phyloP scores from a whole-genome alignment of 257 asterid genomes.

The Cynanchum wilfordii region DNA sequence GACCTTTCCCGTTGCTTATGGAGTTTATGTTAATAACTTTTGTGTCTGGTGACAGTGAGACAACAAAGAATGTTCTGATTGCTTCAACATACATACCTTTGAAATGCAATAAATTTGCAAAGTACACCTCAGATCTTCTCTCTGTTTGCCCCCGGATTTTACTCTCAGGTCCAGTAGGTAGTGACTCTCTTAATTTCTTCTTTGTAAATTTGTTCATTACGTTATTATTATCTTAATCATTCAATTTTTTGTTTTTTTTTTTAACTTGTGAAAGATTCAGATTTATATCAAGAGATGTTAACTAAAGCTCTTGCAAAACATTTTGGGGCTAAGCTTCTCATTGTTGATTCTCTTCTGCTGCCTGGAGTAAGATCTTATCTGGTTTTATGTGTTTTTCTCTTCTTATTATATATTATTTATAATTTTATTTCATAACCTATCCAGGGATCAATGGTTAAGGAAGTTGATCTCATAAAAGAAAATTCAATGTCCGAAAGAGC shows the following conservation, averaged over 20 bases:
- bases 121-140: slow-evolving; percentile 60
- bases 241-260: neutral
- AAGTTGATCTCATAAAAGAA: slow-evolving; percentile 57
- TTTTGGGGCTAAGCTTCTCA: slow-evolving; percentile 57
- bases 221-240: slow-evolving; percentile 14
- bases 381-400: slow-evolving; percentile 7
- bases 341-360: slow-evolving; percentile 58
- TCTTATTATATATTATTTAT: neutral
- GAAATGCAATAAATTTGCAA: slow-evolving; percentile 45
- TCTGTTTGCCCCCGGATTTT: slow-evolving; percentile 71
- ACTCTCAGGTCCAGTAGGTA: slow-evolving; percentile 88
- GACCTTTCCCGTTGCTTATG: neutral
- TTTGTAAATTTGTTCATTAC: neutral
- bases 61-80: slow-evolving; percentile 71
- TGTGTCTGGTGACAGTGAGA: slow-evolving; percentile 47
- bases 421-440: slow-evolving; percentile 10
- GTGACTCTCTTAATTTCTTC: slow-evolving; percentile 12
- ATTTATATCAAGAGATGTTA: slow-evolving; percentile 78
- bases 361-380: slow-evolving; percentile 59
- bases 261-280: slow-evolving; percentile 51
- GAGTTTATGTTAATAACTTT: neutral
- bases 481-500: slow-evolving; percentile 61
- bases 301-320: slow-evolving; percentile 69
- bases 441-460: slow-evolving; percentile 64
- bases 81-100: slow-evolving; percentile 67